Evolutionary conservation across 495 filamentous ascomycete genomes (phyloP).

Genomic region (Jackrogersella multiformis): DNA sequence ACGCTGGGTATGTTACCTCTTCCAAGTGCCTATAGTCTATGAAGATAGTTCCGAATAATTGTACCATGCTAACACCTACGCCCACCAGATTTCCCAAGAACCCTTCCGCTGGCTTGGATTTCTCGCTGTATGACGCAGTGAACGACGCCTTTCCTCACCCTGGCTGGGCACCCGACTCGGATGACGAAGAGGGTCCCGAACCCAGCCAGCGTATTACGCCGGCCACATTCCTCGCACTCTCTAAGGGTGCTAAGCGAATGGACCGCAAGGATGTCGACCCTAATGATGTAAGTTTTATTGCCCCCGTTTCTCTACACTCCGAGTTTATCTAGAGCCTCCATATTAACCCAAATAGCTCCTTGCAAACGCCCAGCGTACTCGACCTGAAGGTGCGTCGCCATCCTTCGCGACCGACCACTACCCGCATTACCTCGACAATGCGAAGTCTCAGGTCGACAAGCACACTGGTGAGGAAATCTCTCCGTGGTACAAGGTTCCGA

Average conservation of each 20-base stretch:
- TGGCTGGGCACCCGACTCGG: too few relatives aligned
- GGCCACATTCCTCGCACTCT: constrained; percentile 34
- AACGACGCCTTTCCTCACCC: too few relatives aligned
- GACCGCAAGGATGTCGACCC: constrained; percentile 29
- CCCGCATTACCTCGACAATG: not conserved
- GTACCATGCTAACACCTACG: too few relatives aligned
- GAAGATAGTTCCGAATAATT: too few relatives aligned
- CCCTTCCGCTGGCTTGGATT: too few relatives aligned
- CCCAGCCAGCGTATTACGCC: constrained; percentile 37
- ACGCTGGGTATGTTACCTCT: too few relatives aligned
- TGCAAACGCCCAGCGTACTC: constrained; percentile 8
- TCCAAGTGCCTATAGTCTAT: too few relatives aligned
- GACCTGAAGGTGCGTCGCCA: not conserved
- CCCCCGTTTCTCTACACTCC: not conserved
- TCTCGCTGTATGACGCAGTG: too few relatives aligned
- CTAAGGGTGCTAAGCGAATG: constrained; percentile 20
- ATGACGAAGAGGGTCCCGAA: constrained; percentile 38
- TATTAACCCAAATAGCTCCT: constrained; percentile 14
- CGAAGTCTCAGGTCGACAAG: constrained; percentile 23
- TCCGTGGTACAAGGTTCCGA: constrained; percentile 38
- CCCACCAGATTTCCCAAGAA: too few relatives aligned
- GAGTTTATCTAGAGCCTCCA: not conserved
- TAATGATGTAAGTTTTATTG: constrained; percentile 17
- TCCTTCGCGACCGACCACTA: not conserved
- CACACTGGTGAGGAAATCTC: constrained; percentile 37